Percentiles rank a stretch among this genome's conserved stretches.
These are phyloP conservation scores for Annulohypoxylon maeteangense DNA, from an alignment of 495 filamentous ascomycete species.

Conservation along the genomic window DNA sequence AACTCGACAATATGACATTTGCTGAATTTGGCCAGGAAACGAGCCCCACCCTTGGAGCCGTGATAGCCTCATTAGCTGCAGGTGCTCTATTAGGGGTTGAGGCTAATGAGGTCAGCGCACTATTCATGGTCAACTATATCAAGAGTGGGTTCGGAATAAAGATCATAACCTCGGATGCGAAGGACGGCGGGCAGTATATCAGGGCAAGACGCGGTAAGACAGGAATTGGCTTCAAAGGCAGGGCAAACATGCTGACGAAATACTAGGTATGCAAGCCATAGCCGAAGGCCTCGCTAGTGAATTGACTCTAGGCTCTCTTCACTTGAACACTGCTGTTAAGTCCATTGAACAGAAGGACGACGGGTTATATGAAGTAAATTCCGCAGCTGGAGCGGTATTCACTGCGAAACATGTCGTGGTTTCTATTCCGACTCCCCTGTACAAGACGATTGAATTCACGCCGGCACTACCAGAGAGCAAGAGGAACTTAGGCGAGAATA, in stretches of 20 bases:
- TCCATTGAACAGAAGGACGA: constrained; percentile 11
- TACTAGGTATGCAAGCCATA: constrained; percentile 51
- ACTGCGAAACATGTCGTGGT: constrained; percentile 52
- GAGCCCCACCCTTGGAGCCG: constrained; percentile 22
- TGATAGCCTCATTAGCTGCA: constrained; percentile 47
- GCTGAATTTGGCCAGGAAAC: constrained; percentile 32
- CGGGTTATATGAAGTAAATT: constrained; percentile 21
- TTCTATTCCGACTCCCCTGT: constrained; percentile 48
- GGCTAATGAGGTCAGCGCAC: constrained; percentile 51
- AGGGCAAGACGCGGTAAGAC: constrained; percentile 36
- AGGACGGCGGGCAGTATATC: constrained; percentile 58
- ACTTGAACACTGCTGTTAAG: constrained; percentile 42
- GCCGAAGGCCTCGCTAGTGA: constrained; percentile 39
- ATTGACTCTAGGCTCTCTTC: constrained; percentile 36
- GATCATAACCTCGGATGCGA: constrained; percentile 55
- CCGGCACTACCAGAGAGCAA: constrained; percentile 43
- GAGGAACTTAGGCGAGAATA: constrained; percentile 31
- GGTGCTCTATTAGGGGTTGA: constrained; percentile 58
- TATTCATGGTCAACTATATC: constrained; percentile 64
- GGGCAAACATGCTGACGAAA: background rate
- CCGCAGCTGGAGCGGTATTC: constrained; percentile 32
- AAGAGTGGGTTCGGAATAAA: constrained; percentile 55
- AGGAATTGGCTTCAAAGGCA: background rate
- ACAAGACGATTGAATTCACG: constrained; percentile 50
- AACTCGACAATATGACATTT: constrained; percentile 47